Evolutionary conservation across 345 rosid genomes (phyloP), one percentile per base, ranked within the genome.

Genomic region (Viola odorata): DNA sequence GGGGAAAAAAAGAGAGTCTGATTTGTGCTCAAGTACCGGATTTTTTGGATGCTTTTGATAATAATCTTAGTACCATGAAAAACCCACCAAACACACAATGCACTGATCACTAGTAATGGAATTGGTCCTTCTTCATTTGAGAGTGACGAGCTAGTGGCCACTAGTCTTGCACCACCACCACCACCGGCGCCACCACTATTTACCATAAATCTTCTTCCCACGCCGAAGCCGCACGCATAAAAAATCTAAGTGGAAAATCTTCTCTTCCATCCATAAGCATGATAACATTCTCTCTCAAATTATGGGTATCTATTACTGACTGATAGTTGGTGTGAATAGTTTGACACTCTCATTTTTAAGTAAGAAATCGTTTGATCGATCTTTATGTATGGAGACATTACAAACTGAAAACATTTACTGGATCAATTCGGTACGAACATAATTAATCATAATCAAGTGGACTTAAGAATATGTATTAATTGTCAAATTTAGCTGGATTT

Each of bases 101-200:
- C 5, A 10, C 4, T 9, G 12, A 45, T 10, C 13, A 47, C 5
- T 47, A n/a, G 50, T 47, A 47, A 47, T 11, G 50, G 10, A 4
- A 10, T 4, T 8, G n/a, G n/a, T n/a, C n/a, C n/a, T 40, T 15
- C 36, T 8, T 15, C 8, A 4, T 7, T 23, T 23, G 32, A 23
- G 32, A 23, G 32, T 23, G 32, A 23, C 32, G 32, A 23, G 32
- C 32, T 23, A 45, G 55, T 61, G 64, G 55, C 64, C 64, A 49
- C 36, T 38, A 8, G 55, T 37, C 64, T 16, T 14, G 40, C 37
- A 38, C 45, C 41, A 10, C 16, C 15, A 14, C 4, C 8, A 7
- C 12, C 38, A 9, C 23, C 4, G 7, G 4, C 23, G 13, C 14
- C 37, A 38, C n/a, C 3, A 55, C 15, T 11, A 7, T 45, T 10